Conservation (phyloP, 495 filamentous ascomycete species). For the Sporormia fimetaria region DNA sequence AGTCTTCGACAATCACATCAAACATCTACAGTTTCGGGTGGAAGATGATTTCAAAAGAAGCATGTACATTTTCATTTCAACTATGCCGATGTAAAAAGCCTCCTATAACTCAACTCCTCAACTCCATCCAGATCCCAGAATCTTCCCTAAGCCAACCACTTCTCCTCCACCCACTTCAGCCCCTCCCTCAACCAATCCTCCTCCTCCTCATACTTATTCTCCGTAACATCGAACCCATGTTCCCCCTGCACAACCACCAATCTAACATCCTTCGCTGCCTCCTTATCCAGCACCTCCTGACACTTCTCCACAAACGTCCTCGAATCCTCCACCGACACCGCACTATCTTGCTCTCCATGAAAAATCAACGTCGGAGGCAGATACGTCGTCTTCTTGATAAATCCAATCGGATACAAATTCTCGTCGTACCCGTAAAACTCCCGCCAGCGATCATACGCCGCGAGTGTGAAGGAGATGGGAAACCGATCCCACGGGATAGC, state of each 20-base stretch:
- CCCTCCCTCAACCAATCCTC: conserved; percentile 21
- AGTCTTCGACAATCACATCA: too few species aligned
- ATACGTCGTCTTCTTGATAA: conserved; percentile 8
- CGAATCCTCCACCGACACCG: conserved; percentile 13
- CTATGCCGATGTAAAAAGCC: too few species aligned
- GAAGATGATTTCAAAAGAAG: too few species aligned
- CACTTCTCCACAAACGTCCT: conserved; percentile 15
- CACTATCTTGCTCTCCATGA: conserved; percentile 21
- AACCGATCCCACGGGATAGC: conserved; percentile 6
- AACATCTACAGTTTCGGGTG: too few species aligned
- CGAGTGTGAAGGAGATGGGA: conserved; percentile 4
- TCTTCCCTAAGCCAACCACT: conserved; percentile 15
- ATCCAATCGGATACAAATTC: conserved; percentile 10
- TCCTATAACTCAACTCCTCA: too few species aligned
- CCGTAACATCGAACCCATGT: conserved; percentile 25
- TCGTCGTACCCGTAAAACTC: conserved; percentile 12
- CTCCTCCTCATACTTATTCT: conserved; percentile 5
- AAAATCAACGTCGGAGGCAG: conserved; percentile 17
- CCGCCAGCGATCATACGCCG: conserved; percentile 6
- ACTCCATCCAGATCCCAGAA: too few species aligned
- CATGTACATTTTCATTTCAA: too few species aligned
- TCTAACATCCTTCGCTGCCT: conserved; percentile 5
- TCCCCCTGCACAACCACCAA: conserved; percentile 7
- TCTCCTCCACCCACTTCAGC: conserved; percentile 14
- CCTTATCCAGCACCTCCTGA: conserved; percentile 2